These are phyloP conservation scores for Podaxis sp. DNA, from an alignment of 768 basidiomycete genomes.

Conservation along the genomic window DNA sequence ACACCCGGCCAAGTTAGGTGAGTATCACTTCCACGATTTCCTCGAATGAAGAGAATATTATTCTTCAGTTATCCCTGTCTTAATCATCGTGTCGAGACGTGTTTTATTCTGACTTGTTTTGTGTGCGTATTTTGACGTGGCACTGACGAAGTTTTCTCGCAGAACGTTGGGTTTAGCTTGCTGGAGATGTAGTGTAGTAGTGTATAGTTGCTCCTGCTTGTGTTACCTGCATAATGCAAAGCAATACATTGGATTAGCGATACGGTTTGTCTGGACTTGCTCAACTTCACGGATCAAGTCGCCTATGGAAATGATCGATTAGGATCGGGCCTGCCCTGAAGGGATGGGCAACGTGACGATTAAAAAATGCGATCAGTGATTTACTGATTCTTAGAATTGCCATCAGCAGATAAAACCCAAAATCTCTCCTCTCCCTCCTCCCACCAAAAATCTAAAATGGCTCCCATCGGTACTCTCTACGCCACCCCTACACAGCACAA, in stretches of 20 bases:
- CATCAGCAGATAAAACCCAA: slow-evolving; percentile 5
- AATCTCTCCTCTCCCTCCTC: slow-evolving; percentile 1
- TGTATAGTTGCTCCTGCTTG: background rate
- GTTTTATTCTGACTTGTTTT: slow-evolving; percentile 2
- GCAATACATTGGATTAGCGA: too few species aligned
- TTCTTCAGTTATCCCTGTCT: slow-evolving; percentile 77
- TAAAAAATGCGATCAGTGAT: slow-evolving; percentile 10
- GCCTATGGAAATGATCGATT: background rate
- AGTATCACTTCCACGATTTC: slow-evolving; percentile 1
- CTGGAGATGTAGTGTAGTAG: background rate
- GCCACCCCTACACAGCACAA: slow-evolving; percentile 14
- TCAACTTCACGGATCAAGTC: background rate
- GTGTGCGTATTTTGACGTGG: background rate
- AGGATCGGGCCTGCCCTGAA: slow-evolving; percentile 2
- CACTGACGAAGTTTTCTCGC: background rate
- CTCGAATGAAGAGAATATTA: slow-evolving; percentile 38
- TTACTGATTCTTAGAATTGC: background rate
- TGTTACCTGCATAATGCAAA: background rate
- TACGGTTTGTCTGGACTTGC: background rate
- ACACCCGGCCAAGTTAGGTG: slow-evolving; percentile 1
- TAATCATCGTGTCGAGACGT: slow-evolving; percentile 59
- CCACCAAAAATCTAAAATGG: slow-evolving; percentile 16
- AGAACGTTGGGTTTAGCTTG: background rate
- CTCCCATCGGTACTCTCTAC: slow-evolving; percentile 20
- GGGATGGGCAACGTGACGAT: slow-evolving; percentile 1